Conservation (phyloP, 306 rosid species). For the Cercis canadensis region DNA sequence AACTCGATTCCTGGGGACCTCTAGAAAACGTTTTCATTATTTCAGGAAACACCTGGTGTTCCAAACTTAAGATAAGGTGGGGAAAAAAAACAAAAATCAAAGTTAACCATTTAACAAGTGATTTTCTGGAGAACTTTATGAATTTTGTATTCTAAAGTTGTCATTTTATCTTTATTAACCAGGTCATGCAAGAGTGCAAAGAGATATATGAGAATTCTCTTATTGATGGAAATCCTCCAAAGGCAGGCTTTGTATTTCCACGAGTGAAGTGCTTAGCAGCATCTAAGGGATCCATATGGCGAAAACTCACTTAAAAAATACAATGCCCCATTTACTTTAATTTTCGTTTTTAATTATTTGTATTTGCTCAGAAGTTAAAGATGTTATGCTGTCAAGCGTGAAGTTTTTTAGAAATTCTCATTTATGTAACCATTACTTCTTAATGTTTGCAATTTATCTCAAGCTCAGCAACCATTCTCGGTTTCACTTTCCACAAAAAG, state of each 20-base stretch:
- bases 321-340: constrained; percentile 7
- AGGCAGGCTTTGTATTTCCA: constrained; percentile 79
- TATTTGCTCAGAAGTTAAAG: constrained; percentile 10
- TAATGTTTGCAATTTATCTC: background rate
- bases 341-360: constrained; percentile 23
- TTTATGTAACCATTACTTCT: background rate
- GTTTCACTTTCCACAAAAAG: background rate
- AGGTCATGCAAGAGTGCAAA: constrained; percentile 98
- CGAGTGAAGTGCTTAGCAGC: constrained; percentile 75
- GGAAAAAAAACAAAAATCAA: background rate
- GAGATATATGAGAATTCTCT: constrained; percentile 93
- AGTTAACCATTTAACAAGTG: background rate
- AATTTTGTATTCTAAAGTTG: constrained; percentile 30
- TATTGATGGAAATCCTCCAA: constrained; percentile 78
- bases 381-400: constrained; percentile 4
- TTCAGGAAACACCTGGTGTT: background rate
- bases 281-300: constrained; percentile 79
- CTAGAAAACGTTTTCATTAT: background rate
- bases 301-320: constrained; percentile 68
- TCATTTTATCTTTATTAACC: constrained; percentile 34
- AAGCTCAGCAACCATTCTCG: background rate
- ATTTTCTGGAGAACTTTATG: constrained; percentile 1
- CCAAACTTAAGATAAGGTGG: background rate
- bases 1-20: constrained; percentile 14
- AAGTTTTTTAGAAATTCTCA: constrained; percentile 12